A percentile compares a stretch with the other conserved stretches of the same genome.
Evolutionary conservation across 306 rosid species (phyloP).

Genomic region (Quercus ilex): DNA sequence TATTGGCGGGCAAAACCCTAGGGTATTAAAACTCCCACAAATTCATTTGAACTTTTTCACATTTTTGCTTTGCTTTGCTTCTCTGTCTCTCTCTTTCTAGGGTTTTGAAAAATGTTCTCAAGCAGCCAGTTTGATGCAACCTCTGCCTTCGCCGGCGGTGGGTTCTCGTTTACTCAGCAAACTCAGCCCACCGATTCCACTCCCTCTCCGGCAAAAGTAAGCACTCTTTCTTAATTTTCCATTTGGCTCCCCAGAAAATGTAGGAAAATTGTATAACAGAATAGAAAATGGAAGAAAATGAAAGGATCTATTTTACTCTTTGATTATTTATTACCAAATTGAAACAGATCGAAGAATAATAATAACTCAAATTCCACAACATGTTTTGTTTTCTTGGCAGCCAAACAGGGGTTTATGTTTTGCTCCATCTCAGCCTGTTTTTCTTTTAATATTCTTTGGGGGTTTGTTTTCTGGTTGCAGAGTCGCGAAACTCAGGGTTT

Average conservation of each 20-base stretch:
- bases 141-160: conserved; percentile 59
- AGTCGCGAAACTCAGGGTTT: conserved; percentile 67
- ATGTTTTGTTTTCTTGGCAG: not conserved
- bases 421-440: not conserved
- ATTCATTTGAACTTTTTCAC: not conserved
- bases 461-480: conserved; percentile 22
- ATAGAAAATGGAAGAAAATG: not conserved
- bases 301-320: not conserved
- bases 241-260: conserved; percentile 4
- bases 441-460: not conserved
- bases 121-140: conserved; percentile 60
- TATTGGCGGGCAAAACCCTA: conserved; percentile 47
- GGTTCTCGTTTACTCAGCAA: conserved; percentile 57
- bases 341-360: not conserved
- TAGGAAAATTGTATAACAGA: not conserved
- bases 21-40: not conserved
- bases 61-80: not conserved
- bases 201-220: conserved; percentile 53
- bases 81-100: conserved; percentile 20
- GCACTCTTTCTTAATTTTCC: conserved; percentile 4
- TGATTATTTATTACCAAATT: not conserved
- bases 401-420: conserved; percentile 7
- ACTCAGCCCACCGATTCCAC: conserved; percentile 53
- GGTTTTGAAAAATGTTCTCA: conserved; percentile 61
- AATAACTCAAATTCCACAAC: not conserved